Percentiles rank a stretch among this genome's conserved stretches.
Evolutionary conservation across 106 monocot genomes (phyloP).

Genomic region (Acorus gramineus): DNA sequence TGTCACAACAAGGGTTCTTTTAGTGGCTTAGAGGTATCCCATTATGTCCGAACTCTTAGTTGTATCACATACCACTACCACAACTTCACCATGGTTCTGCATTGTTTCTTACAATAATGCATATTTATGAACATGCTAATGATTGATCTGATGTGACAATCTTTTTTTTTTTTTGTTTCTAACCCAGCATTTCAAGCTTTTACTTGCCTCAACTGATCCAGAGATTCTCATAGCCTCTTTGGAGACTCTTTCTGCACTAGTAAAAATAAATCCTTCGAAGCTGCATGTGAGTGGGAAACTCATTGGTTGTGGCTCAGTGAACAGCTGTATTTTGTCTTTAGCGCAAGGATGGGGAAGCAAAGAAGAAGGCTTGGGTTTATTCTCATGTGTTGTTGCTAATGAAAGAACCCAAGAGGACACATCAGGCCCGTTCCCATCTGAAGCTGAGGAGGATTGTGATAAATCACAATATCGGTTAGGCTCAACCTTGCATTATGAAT

Average conservation of each 20-base stretch:
- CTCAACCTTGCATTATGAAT: constrained; percentile 96
- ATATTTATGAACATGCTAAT: background rate
- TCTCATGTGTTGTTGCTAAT: constrained; percentile 81
- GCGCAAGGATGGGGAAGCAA: constrained; percentile 99
- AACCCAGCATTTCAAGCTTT: constrained; percentile 80
- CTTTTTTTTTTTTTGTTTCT: constrained; percentile 5
- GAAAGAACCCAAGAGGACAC: constrained; percentile 70
- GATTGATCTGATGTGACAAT: background rate
- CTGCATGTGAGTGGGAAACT: constrained; percentile 87
- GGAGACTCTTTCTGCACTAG: constrained; percentile 78
- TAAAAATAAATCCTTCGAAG: constrained; percentile 96
- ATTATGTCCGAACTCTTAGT: background rate
- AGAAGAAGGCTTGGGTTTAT: constrained; percentile 96
- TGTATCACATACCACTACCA: too few species aligned
- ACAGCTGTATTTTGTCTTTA: constrained; percentile 73
- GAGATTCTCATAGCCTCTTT: constrained; percentile 81
- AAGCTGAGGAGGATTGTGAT: constrained; percentile 45
- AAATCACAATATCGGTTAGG: constrained; percentile 60
- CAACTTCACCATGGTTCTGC: too few species aligned
- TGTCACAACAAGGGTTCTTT: constrained; percentile 94
- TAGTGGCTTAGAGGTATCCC: constrained; percentile 76
- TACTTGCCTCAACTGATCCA: constrained; percentile 93
- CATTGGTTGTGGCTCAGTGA: constrained; percentile 72
- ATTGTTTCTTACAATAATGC: too few species aligned
- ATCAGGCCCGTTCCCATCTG: constrained; percentile 71